These are phyloP conservation scores for Nicotiana knightiana DNA, from an alignment of 257 asterid species.

Conservation along the genomic window DNA sequence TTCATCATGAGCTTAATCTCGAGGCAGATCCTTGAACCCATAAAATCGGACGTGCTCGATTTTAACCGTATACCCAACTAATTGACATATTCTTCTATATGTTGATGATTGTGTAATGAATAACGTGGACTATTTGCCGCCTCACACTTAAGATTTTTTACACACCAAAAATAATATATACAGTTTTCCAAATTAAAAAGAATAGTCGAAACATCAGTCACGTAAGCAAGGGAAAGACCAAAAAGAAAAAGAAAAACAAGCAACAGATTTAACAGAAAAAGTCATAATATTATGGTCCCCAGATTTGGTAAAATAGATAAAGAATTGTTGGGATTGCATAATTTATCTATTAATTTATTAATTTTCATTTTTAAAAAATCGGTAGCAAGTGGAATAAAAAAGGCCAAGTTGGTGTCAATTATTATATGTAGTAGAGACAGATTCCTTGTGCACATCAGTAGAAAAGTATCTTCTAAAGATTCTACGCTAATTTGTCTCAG, in stretches of 20 bases:
- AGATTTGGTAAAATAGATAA: neutral
- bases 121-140: slow-evolving; percentile 14
- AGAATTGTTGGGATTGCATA: neutral
- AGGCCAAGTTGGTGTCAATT: neutral
- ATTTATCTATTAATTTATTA: neutral
- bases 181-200: neutral
- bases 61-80: too few species aligned
- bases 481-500: neutral
- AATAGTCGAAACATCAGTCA: neutral
- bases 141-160: neutral
- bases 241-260: neutral
- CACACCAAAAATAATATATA: neutral
- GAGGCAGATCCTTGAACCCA: too few species aligned
- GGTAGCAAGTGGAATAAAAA: neutral
- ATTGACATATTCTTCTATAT: neutral
- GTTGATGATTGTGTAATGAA: neutral
- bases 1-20: too few species aligned
- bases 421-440: neutral
- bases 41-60: too few species aligned
- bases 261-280: neutral
- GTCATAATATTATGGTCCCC: neutral
- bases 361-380: neutral
- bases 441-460: neutral
- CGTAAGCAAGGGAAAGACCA: slow-evolving; percentile 5
- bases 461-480: slow-evolving; percentile 4